Conservation (phyloP, 139 green algal genomes). For the Yamagishiella unicocca region DNA sequence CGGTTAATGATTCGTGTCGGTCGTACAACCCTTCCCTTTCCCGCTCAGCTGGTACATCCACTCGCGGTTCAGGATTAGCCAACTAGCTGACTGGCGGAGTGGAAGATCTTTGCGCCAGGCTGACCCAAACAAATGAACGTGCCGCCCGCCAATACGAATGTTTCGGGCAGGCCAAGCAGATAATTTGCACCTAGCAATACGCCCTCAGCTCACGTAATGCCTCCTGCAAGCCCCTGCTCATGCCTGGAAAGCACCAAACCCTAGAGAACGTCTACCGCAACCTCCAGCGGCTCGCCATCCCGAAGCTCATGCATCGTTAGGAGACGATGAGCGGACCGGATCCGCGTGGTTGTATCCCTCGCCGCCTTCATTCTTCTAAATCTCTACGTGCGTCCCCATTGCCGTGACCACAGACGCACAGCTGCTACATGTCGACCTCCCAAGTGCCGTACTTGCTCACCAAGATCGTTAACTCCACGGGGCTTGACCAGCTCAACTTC, state of each 20-base stretch:
- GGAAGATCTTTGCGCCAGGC: no score
- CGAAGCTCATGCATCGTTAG: not conserved
- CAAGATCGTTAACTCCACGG: not conserved
- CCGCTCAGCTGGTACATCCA: no score
- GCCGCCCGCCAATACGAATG: no score
- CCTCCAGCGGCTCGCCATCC: not conserved
- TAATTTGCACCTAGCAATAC: no score
- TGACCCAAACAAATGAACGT: no score
- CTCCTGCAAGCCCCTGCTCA: not conserved
- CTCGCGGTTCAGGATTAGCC: no score
- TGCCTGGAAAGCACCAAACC: not conserved
- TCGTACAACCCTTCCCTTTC: no score
- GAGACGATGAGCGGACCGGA: not conserved
- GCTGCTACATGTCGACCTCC: not conserved
- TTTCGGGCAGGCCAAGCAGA: no score
- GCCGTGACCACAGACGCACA: constrained; percentile 13
- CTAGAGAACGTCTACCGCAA: not conserved
- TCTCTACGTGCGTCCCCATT: not conserved
- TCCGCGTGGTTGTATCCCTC: not conserved
- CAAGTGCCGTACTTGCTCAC: not conserved
- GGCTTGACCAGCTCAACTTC: not conserved
- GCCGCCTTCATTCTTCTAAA: not conserved
- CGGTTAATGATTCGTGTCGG: no score
- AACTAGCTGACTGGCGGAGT: no score
- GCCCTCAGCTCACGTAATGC: no score